Percentiles rank a stretch among this genome's conserved stretches.
phyloP scores from a whole-genome alignment of 805 yeast species.

The Saccharomycopsis sp. region DNA sequence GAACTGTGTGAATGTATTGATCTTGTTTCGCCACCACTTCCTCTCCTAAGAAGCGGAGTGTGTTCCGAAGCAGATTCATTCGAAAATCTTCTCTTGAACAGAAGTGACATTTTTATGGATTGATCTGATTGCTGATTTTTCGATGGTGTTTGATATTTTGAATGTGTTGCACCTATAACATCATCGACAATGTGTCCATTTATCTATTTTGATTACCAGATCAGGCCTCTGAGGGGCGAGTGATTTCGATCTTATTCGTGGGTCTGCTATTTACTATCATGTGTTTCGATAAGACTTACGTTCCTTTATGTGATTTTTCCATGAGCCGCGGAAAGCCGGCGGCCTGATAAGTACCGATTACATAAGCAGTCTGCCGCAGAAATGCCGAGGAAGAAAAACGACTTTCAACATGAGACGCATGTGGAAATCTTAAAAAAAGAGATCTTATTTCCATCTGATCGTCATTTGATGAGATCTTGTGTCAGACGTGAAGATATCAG shows the following conservation, averaged over 20 bases:
- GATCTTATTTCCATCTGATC: background rate
- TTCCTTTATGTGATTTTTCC: background rate
- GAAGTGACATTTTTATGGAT: background rate
- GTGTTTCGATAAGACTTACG: background rate
- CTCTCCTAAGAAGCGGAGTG: background rate
- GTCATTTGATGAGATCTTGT: too few species aligned
- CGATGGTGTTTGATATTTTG: slow-evolving; percentile 24
- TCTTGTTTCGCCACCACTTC: background rate
- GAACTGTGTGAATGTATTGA: background rate
- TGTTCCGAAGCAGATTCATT: background rate
- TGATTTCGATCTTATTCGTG: background rate
- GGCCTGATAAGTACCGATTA: background rate
- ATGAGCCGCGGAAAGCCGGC: background rate
- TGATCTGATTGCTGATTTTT: slow-evolving; percentile 26
- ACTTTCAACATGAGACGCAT: background rate
- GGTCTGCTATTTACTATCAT: background rate
- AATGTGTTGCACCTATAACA: too few species aligned
- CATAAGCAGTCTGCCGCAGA: background rate
- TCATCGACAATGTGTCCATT: background rate
- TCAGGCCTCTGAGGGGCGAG: background rate
- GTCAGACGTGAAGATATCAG: too few species aligned
- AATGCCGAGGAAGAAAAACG: background rate
- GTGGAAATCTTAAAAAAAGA: background rate
- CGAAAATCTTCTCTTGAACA: background rate
- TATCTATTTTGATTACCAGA: background rate